phyloP scores from a whole-genome alignment of 805 yeast genomes.

The Wickerhamiella spandovensis region DNA sequence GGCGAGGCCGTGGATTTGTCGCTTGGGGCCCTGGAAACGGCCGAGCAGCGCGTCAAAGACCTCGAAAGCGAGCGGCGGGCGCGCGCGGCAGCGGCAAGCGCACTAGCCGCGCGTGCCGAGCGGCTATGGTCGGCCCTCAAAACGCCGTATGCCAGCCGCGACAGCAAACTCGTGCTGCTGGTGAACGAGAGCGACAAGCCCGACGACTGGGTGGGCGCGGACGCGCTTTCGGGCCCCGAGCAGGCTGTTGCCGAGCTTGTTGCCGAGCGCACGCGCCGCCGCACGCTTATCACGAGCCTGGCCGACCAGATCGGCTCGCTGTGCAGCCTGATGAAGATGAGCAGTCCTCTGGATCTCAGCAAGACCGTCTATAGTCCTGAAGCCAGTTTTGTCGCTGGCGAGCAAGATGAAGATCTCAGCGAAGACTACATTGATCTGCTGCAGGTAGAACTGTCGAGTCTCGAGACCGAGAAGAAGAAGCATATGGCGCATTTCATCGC shows the following conservation, averaged over 20 bases:
- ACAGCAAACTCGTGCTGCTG: background rate
- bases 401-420: background rate
- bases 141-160: background rate
- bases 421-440: background rate
- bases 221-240: background rate
- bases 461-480: background rate
- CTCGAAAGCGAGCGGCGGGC: background rate
- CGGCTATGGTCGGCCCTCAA: background rate
- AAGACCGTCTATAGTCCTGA: background rate
- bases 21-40: background rate
- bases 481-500: background rate
- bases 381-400: background rate
- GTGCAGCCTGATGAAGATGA: slow-evolving; percentile 4
- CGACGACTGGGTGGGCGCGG: background rate
- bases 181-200: background rate
- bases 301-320: background rate
- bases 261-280: slow-evolving; percentile 2
- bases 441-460: background rate
- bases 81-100: background rate
- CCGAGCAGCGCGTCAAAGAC: background rate
- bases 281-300: background rate
- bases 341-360: background rate
- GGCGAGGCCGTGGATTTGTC: background rate
- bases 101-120: background rate
- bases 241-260: slow-evolving; percentile 1